These are phyloP conservation scores for Starmerella bombi DNA, from an alignment of 805 yeast genomes.

Conservation along the genomic window DNA sequence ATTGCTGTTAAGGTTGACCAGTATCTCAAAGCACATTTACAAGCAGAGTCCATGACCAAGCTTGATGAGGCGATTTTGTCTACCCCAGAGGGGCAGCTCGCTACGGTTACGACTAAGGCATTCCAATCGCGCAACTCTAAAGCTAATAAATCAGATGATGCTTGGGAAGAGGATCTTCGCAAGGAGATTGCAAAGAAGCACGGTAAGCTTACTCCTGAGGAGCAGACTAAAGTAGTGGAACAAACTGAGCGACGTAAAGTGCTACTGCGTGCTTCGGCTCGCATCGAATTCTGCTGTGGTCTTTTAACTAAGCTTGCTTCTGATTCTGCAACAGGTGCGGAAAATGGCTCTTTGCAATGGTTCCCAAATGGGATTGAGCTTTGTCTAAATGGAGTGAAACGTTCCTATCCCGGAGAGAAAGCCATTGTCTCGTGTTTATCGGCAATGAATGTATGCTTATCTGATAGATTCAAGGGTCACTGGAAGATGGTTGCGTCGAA, in stretches of 20 bases:
- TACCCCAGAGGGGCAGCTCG: constrained; percentile 46
- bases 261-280: constrained; percentile 31
- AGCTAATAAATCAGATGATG: constrained; percentile 34
- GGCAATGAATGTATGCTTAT: constrained; percentile 39
- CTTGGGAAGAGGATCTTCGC: constrained; percentile 80
- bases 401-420: constrained; percentile 31
- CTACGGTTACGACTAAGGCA: constrained; percentile 29
- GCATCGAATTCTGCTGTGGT: constrained; percentile 38
- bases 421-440: constrained; percentile 36
- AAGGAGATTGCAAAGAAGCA: constrained; percentile 55
- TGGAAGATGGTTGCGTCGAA: constrained; percentile 50
- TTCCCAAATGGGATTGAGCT: constrained; percentile 48
- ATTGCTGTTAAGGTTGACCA: constrained; percentile 40
- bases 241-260: constrained; percentile 46
- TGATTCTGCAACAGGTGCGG: constrained; percentile 34
- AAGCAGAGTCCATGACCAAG: constrained; percentile 31
- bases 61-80: constrained; percentile 51
- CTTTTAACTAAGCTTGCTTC: constrained; percentile 42
- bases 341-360: constrained; percentile 60
- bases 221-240: constrained; percentile 48
- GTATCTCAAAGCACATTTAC: constrained; percentile 35
- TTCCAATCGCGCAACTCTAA: constrained; percentile 1
- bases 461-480: constrained; percentile 37
- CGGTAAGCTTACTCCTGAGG: constrained; percentile 56
- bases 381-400: constrained; percentile 34